Evolutionary conservation across 2,329 filamentous ascomycete species (phyloP).

Genomic region (Cylindrodendrum hubeiense): DNA sequence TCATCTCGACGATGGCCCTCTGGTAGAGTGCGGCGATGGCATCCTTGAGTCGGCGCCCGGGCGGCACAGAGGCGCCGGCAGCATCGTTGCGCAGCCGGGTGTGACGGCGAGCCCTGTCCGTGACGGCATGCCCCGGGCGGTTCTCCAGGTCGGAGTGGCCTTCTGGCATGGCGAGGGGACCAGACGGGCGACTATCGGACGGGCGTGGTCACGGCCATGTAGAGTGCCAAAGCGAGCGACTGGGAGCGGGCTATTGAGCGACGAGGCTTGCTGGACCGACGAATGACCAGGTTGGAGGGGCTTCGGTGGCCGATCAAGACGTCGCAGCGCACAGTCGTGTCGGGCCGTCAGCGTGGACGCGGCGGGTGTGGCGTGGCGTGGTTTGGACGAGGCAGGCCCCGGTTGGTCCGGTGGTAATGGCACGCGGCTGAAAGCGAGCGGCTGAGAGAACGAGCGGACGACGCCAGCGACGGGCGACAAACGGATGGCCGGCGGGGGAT

Average conservation of each 20-base stretch:
- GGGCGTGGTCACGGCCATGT: conserved; percentile 1
- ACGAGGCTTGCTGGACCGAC: conserved; percentile 16
- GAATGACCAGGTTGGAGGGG: conserved; percentile 1
- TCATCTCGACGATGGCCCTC: conserved; percentile 57
- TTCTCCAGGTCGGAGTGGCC: conserved; percentile 28
- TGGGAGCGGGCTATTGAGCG: not conserved
- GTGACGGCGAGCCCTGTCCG: conserved; percentile 24
- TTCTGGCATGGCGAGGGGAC: conserved; percentile 33
- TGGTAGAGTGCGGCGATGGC: conserved; percentile 48
- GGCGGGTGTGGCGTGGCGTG: conserved; percentile 13
- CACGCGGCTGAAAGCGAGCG: not conserved
- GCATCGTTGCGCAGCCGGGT: conserved; percentile 29
- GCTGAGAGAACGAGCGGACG: not conserved
- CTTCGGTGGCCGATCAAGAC: conserved; percentile 1
- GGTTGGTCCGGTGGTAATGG: not conserved
- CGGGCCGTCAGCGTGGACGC: conserved; percentile 1
- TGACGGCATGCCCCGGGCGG: conserved; percentile 25
- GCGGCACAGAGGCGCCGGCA: conserved; percentile 18
- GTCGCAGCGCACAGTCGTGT: conserved; percentile 6
- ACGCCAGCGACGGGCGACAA: not conserved
- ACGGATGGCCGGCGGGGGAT: not conserved
- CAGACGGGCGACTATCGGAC: conserved; percentile 35
- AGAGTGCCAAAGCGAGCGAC: not conserved
- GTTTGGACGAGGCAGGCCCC: not conserved
- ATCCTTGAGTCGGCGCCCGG: conserved; percentile 38